These are phyloP conservation scores for Acanthamoeba sp. DNA, from an alignment of 208 protist genomes.

Conservation along the genomic window DNA sequence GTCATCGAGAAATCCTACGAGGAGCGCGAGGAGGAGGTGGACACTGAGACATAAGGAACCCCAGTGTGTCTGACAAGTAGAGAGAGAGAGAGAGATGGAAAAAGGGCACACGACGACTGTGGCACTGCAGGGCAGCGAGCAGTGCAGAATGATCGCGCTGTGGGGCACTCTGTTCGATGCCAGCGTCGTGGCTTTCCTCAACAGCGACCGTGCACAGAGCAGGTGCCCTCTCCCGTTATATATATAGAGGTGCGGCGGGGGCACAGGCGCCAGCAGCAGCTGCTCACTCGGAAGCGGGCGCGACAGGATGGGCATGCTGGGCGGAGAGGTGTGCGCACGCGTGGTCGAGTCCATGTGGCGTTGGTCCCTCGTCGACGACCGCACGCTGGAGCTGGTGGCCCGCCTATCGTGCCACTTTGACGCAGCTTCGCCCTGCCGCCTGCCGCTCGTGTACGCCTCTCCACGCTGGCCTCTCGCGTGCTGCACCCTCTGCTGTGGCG, in stretches of 20 bases:
- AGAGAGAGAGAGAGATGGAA: not conserved
- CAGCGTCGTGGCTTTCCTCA: not conserved
- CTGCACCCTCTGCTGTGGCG: not conserved
- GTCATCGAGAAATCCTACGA: too few species aligned
- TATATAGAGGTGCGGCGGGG: too few species aligned
- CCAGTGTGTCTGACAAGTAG: too few species aligned
- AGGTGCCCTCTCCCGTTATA: too few species aligned
- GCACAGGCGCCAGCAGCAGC: too few species aligned
- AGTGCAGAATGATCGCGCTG: not conserved
- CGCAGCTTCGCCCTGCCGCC: not conserved
- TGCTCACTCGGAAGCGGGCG: too few species aligned
- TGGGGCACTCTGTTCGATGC: not conserved
- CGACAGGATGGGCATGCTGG: not conserved
- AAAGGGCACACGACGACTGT: too few species aligned
- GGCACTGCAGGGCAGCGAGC: too few species aligned
- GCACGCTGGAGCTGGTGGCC: not conserved
- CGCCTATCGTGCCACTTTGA: not conserved
- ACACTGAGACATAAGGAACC: too few species aligned
- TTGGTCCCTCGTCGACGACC: not conserved
- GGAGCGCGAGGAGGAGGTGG: too few species aligned
- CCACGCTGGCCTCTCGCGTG: not conserved
- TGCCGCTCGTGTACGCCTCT: not conserved
- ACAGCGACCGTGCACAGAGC: not conserved
- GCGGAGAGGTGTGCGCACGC: not conserved
- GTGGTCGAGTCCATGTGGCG: not conserved